Evolutionary conservation across 2,329 filamentous ascomycete genomes (phyloP).

Genomic region (Fusarium devonianum): DNA sequence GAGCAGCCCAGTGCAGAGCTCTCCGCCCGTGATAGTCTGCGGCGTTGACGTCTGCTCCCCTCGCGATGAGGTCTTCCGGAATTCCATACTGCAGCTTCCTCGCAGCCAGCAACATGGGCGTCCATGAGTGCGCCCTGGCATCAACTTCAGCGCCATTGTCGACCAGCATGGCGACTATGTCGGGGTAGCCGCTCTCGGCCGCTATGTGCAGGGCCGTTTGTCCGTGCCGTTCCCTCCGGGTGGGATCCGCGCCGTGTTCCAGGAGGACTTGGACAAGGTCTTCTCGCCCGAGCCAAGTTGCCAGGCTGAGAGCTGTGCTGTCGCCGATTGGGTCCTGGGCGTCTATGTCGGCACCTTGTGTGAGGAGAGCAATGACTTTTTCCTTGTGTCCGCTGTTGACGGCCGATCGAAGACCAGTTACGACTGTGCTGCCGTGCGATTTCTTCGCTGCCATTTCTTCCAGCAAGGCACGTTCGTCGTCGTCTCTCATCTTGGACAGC

Average conservation of each 20-base stretch:
- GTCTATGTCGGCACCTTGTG: slow-evolving; percentile 17
- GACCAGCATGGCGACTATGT: slow-evolving; percentile 7
- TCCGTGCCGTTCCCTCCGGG: slow-evolving; percentile 12
- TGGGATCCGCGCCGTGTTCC: slow-evolving; percentile 14
- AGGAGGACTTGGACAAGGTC: slow-evolving; percentile 11
- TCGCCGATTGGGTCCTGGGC: slow-evolving; percentile 10
- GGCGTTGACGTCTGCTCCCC: slow-evolving; percentile 11
- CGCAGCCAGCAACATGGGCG: slow-evolving; percentile 18
- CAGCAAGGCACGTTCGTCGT: slow-evolving; percentile 10
- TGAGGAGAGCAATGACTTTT: slow-evolving; percentile 8
- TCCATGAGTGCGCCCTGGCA: slow-evolving; percentile 11
- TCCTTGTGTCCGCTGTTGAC: slow-evolving; percentile 23
- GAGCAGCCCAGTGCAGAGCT: slow-evolving; percentile 18
- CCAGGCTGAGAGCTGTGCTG: slow-evolving; percentile 16
- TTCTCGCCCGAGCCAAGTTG: slow-evolving; percentile 11
- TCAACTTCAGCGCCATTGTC: slow-evolving; percentile 10
- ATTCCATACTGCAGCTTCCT: slow-evolving; percentile 1
- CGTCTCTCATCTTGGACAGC: slow-evolving; percentile 1
- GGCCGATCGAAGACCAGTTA: slow-evolving; percentile 20
- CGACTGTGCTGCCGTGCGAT: slow-evolving; percentile 20
- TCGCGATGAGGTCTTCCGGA: slow-evolving; percentile 8
- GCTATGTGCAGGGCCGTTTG: slow-evolving; percentile 19
- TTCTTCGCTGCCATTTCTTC: slow-evolving; percentile 25
- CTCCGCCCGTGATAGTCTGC: slow-evolving; percentile 19
- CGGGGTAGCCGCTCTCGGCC: neutral